These are phyloP conservation scores for Leccinum uliginosum DNA, from an alignment of 768 basidiomycete species.

Conservation along the genomic window DNA sequence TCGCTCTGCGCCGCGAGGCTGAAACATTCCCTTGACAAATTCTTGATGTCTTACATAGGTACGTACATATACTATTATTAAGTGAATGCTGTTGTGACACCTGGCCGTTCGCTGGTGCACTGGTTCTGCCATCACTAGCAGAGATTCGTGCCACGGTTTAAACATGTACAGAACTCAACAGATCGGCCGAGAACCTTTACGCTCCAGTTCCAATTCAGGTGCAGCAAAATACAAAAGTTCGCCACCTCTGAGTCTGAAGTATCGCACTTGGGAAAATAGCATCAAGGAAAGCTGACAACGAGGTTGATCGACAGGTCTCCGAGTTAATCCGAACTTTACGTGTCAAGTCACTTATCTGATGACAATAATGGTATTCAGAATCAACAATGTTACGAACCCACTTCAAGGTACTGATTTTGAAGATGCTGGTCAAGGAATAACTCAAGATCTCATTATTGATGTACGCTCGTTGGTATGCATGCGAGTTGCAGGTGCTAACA, in stretches of 20 bases:
- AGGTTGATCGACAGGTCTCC: not conserved
- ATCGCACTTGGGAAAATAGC: not conserved
- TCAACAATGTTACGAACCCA: not conserved
- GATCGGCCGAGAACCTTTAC: not conserved
- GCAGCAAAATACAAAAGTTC: not conserved
- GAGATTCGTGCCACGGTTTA: not conserved
- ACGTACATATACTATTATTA: not conserved
- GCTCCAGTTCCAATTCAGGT: not conserved
- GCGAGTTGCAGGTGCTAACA: not conserved
- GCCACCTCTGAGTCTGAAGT: not conserved
- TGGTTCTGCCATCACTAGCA: not conserved
- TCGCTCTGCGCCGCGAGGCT: slow-evolving; percentile 3
- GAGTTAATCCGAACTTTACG: not conserved
- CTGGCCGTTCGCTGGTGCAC: not conserved
- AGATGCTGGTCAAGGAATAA: not conserved
- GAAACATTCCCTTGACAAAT: not conserved
- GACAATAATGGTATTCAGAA: too few species aligned
- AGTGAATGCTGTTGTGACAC: not conserved
- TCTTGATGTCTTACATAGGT: slow-evolving; percentile 12
- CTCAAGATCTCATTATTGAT: not conserved
- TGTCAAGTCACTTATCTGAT: not conserved
- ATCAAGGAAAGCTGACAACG: not conserved
- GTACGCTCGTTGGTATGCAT: not conserved
- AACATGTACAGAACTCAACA: not conserved
- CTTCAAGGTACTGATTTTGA: not conserved